These are phyloP conservation scores for Zelopaecilomyces penicillatus DNA, from an alignment of 2,329 filamentous ascomycete genomes.

Conservation along the genomic window DNA sequence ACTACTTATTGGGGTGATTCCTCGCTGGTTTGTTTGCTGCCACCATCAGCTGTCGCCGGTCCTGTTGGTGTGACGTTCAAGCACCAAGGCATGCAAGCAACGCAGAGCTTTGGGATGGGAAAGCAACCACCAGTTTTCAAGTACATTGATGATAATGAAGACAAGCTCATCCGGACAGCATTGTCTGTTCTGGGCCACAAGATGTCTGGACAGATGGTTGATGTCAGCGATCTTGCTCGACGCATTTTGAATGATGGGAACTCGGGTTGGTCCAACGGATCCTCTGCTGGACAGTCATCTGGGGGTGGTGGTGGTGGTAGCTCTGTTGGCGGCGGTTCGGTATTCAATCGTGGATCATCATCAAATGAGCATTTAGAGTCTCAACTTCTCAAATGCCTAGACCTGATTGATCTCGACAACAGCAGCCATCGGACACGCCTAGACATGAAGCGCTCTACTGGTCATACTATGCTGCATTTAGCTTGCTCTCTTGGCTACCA, in stretches of 20 bases:
- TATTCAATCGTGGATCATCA: slow-evolving; percentile 29
- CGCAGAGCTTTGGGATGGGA: slow-evolving; percentile 26
- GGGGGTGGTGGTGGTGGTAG: slow-evolving; percentile 12
- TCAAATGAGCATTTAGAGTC: slow-evolving; percentile 50
- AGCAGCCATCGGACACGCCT: slow-evolving; percentile 58
- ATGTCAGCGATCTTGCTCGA: slow-evolving; percentile 53
- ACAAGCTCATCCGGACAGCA: slow-evolving; percentile 60
- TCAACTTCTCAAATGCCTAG: slow-evolving; percentile 64
- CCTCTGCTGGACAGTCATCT: slow-evolving; percentile 26
- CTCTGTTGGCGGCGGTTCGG: slow-evolving; percentile 33
- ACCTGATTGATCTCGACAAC: slow-evolving; percentile 70
- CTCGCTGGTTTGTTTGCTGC: slow-evolving; percentile 70
- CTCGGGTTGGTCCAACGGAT: slow-evolving; percentile 38
- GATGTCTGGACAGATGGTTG: slow-evolving; percentile 54
- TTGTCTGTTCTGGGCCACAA: slow-evolving; percentile 57
- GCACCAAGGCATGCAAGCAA: slow-evolving; percentile 34
- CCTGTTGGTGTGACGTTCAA: slow-evolving; percentile 64
- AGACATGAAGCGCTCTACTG: slow-evolving; percentile 56
- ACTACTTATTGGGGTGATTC: slow-evolving; percentile 76
- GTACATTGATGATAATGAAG: slow-evolving; percentile 64
- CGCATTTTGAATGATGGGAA: slow-evolving; percentile 47
- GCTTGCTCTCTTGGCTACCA: slow-evolving; percentile 68
- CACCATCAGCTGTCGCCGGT: slow-evolving; percentile 59
- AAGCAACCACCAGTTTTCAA: slow-evolving; percentile 52
- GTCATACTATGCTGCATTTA: slow-evolving; percentile 74